phyloP scores from a whole-genome alignment of 441 rosid genomes.

The Biscutella laevigata region DNA sequence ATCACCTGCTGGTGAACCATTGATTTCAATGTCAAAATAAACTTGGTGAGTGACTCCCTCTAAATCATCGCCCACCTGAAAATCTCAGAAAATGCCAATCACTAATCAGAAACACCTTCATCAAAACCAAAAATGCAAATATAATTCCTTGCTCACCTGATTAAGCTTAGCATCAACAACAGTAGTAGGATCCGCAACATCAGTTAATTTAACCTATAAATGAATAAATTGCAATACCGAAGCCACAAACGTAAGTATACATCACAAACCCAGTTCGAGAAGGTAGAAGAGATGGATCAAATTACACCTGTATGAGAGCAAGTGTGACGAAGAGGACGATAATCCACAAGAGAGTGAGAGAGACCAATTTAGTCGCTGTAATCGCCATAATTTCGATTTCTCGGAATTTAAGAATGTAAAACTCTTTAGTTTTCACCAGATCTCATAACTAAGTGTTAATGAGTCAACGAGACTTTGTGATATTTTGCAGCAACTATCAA shows the following conservation, averaged over 20 bases:
- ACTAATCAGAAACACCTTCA: background rate
- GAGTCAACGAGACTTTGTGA: too few species aligned
- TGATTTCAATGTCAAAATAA: slow-evolving; percentile 56
- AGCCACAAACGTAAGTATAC: background rate
- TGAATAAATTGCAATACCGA: background rate
- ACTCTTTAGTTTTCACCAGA: background rate
- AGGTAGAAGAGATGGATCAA: background rate
- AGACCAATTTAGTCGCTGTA: slow-evolving; percentile 39
- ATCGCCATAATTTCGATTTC: slow-evolving; percentile 34
- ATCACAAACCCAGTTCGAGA: slow-evolving; percentile 8
- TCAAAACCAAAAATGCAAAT: background rate
- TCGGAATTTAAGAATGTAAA: too few species aligned
- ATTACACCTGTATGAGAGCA: slow-evolving; percentile 57
- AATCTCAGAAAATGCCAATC: background rate
- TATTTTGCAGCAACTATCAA: too few species aligned
- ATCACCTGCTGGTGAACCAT: slow-evolving; percentile 58
- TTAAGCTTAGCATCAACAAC: slow-evolving; percentile 20
- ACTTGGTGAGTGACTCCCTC: slow-evolving; percentile 58
- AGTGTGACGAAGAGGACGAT: slow-evolving; percentile 54
- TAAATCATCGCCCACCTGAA: slow-evolving; percentile 45
- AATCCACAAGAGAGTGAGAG: slow-evolving; percentile 53
- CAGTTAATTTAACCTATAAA: slow-evolving; percentile 45
- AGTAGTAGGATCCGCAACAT: slow-evolving; percentile 32
- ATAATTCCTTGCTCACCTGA: slow-evolving; percentile 25
- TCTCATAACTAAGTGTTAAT: too few species aligned